These are phyloP conservation scores for Scheffersomyces illinoinensis DNA, from an alignment of 1,139 yeast genomes.

Conservation along the genomic window DNA sequence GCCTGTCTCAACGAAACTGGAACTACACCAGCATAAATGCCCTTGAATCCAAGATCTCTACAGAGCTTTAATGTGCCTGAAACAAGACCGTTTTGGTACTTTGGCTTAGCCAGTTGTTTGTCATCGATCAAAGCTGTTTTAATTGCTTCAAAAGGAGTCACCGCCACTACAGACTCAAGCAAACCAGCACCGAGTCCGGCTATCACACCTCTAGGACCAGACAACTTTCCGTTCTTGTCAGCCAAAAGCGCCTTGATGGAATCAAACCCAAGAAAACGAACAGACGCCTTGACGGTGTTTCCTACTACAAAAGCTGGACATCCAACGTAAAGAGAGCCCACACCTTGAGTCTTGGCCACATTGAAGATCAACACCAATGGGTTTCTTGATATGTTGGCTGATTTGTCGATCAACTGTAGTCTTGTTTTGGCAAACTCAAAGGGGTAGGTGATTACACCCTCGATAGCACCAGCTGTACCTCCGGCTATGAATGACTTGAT, in stretches of 20 bases:
- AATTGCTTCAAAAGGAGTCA: slow-evolving; percentile 95
- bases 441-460: slow-evolving; percentile 89
- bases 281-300: slow-evolving; percentile 93
- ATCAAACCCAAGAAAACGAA: slow-evolving; percentile 91
- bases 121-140: slow-evolving; percentile 96
- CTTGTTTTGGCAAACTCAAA: slow-evolving; percentile 97
- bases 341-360: slow-evolving; percentile 78
- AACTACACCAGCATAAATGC: slow-evolving; percentile 83
- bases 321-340: slow-evolving; percentile 83
- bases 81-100: slow-evolving; percentile 67
- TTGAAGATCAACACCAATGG: slow-evolving; percentile 79
- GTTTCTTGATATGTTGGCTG: slow-evolving; percentile 69
- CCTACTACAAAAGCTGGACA: slow-evolving; percentile 97
- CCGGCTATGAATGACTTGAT: slow-evolving; percentile 86
- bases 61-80: slow-evolving; percentile 65
- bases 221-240: slow-evolving; percentile 82
- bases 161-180: slow-evolving; percentile 87
- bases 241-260: slow-evolving; percentile 73
- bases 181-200: slow-evolving; percentile 98
- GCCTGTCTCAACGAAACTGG: slow-evolving; percentile 97
- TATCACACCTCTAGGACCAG: slow-evolving; percentile 86
- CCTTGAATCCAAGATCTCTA: slow-evolving; percentile 76
- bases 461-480: slow-evolving; percentile 92
- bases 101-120: slow-evolving; percentile 72
- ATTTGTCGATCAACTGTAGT: slow-evolving; percentile 76